phyloP scores from a whole-genome alignment of 441 rosid species.

The Arabidopsis hybrid region DNA sequence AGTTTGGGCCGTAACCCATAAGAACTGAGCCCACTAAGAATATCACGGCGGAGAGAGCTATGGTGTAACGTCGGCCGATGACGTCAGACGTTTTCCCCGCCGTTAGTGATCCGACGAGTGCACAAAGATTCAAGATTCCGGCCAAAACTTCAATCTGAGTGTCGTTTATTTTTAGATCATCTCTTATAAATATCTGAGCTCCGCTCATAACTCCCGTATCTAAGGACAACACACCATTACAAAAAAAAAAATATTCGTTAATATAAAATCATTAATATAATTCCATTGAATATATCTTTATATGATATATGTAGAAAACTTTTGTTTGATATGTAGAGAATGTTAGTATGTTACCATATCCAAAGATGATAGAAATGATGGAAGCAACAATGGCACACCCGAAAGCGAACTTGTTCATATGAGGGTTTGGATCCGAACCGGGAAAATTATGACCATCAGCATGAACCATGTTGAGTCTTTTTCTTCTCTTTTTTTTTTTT shows the following conservation, averaged over 20 bases:
- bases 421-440: conserved; percentile 31
- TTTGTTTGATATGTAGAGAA: background rate
- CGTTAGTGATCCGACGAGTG: conserved; percentile 65
- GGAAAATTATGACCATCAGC: conserved; percentile 17
- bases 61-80: conserved; percentile 85
- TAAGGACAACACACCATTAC: conserved; percentile 24
- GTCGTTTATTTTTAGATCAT: conserved; percentile 68
- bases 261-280: background rate
- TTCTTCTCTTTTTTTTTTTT: background rate
- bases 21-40: conserved; percentile 73
- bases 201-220: conserved; percentile 97
- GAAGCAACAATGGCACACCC: conserved; percentile 78
- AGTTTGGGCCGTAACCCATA: conserved; percentile 80
- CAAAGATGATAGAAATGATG: conserved; percentile 75
- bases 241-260: background rate
- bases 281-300: background rate
- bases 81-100: conserved; percentile 85
- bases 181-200: conserved; percentile 78
- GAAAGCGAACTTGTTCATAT: conserved; percentile 63
- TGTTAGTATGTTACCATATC: conserved; percentile 60
- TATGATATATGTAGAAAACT: background rate
- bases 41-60: conserved; percentile 60
- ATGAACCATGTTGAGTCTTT: conserved; percentile 32
- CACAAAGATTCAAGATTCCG: conserved; percentile 76
- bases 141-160: conserved; percentile 63